phyloP scores from a whole-genome alignment of 2,329 filamentous ascomycete genomes.

The Penicillium sp. region DNA sequence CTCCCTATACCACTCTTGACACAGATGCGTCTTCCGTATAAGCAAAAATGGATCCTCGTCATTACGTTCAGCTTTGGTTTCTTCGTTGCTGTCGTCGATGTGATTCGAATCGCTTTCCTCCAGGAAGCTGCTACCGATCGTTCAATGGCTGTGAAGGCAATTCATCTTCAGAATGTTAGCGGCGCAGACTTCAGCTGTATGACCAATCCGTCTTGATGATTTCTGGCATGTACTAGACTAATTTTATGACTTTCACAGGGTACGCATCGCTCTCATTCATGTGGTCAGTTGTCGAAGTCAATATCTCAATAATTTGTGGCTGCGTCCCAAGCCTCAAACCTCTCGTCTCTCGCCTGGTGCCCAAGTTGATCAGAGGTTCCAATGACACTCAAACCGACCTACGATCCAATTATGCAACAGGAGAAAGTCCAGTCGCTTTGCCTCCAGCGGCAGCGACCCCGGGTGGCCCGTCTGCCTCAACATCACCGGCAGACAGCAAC shows the following conservation, averaged over 20 bases:
- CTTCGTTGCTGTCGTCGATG: constrained; percentile 84
- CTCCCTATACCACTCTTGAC: constrained; percentile 86
- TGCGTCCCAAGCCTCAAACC: constrained; percentile 93
- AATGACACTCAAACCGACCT: constrained; percentile 25
- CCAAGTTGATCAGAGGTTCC: constrained; percentile 55
- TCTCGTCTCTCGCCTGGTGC: constrained; percentile 64
- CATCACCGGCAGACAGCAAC: constrained; percentile 11
- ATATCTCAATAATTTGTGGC: constrained; percentile 83
- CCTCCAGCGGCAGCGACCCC: constrained; percentile 11
- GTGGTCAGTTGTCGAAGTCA: constrained; percentile 93
- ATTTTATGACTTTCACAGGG: constrained; percentile 56
- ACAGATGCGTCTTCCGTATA: constrained; percentile 75
- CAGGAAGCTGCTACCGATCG: constrained; percentile 63
- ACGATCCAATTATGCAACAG: constrained; percentile 5
- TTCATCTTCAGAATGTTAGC: constrained; percentile 39
- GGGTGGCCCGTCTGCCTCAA: background rate
- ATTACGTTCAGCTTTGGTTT: constrained; percentile 83
- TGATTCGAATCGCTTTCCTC: constrained; percentile 84
- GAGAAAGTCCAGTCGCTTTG: constrained; percentile 10
- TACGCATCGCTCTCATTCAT: constrained; percentile 83
- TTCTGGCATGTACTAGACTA: background rate
- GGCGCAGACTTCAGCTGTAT: constrained; percentile 54
- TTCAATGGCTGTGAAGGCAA: constrained; percentile 22
- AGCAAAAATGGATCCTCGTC: constrained; percentile 84
- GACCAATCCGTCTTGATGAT: background rate